Evolutionary conservation across 1,284 basidiomycete genomes (phyloP).

Genomic region (Trichosporon coremiiforme): DNA sequence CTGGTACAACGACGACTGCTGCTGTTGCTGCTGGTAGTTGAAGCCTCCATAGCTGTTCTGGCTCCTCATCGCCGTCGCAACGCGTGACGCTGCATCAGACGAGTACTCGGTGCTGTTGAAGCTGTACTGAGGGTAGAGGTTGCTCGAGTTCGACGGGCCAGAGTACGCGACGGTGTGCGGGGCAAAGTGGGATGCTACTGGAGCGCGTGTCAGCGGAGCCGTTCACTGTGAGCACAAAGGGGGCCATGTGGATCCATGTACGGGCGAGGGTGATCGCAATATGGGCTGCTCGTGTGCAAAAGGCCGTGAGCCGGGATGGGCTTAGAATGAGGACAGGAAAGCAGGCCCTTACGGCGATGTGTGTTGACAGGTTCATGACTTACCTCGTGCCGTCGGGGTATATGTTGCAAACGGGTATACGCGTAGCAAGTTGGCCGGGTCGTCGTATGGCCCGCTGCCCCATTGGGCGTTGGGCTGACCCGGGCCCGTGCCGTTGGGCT

Average conservation of each 20-base stretch:
- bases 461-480: constrained; percentile 18
- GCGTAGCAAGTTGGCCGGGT: constrained; percentile 47
- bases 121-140: constrained; percentile 46
- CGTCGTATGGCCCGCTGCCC: constrained; percentile 32
- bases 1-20: background rate
- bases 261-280: background rate
- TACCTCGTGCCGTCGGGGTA: constrained; percentile 54
- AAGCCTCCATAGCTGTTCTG: constrained; percentile 10
- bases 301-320: background rate
- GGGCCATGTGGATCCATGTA: background rate
- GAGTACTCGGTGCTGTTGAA: constrained; percentile 13
- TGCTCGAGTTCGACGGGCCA: constrained; percentile 33
- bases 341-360: constrained; percentile 1
- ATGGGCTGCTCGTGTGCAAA: background rate
- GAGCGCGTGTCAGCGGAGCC: background rate
- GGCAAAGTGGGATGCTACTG: constrained; percentile 55
- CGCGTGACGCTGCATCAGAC: constrained; percentile 10
- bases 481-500: constrained; percentile 17
- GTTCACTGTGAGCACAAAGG: background rate
- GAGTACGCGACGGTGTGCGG: constrained; percentile 48
- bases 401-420: constrained; percentile 54
- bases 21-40: constrained; percentile 20
- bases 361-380: constrained; percentile 25
- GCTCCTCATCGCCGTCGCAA: background rate
- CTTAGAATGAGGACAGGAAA: background rate